A percentile compares a stretch with the other conserved stretches of the same genome.
These are phyloP conservation scores for Phaeolepiota aurea DNA, from an alignment of 768 basidiomycete genomes.

Conservation along the genomic window DNA sequence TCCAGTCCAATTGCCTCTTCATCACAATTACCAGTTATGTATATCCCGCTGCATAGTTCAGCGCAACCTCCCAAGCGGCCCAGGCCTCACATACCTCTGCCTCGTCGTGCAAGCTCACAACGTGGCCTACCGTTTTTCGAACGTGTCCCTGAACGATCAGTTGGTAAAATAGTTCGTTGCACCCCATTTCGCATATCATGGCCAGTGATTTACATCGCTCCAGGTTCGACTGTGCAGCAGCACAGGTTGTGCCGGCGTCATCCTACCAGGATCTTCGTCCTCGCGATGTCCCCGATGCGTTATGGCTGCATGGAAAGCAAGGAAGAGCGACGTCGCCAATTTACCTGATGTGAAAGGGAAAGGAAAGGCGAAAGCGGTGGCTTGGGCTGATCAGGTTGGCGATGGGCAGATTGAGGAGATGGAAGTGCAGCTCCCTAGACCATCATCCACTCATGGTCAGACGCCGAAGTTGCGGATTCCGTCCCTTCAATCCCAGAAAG, in stretches of 20 bases:
- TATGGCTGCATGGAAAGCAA: conserved; percentile 9
- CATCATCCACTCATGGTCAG: background rate
- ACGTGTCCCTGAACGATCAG: too few relatives aligned
- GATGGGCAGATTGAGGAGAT: background rate
- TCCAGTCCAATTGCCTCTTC: too few relatives aligned
- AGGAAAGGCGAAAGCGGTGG: conserved; percentile 19
- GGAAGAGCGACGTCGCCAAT: background rate
- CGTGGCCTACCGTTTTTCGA: too few relatives aligned
- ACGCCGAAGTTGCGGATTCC: conserved; percentile 3
- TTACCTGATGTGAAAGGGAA: conserved; percentile 2
- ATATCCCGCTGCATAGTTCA: too few relatives aligned
- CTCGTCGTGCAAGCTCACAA: too few relatives aligned
- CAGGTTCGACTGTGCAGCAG: conserved; percentile 7
- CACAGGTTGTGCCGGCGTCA: conserved; percentile 3
- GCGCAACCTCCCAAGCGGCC: too few relatives aligned
- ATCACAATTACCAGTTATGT: too few relatives aligned
- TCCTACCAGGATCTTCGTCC: conserved; percentile 5
- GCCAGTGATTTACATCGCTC: too few relatives aligned
- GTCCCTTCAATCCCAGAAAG: background rate
- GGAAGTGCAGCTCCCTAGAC: too few relatives aligned
- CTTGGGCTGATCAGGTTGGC: conserved; percentile 23
- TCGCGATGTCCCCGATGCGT: conserved; percentile 10
- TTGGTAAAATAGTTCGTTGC: too few relatives aligned
- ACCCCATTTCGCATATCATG: too few relatives aligned
- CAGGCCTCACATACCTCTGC: too few relatives aligned